Conservation (phyloP, 2,329 filamentous ascomycete genomes). For the Phaeosphaeria sp. region DNA sequence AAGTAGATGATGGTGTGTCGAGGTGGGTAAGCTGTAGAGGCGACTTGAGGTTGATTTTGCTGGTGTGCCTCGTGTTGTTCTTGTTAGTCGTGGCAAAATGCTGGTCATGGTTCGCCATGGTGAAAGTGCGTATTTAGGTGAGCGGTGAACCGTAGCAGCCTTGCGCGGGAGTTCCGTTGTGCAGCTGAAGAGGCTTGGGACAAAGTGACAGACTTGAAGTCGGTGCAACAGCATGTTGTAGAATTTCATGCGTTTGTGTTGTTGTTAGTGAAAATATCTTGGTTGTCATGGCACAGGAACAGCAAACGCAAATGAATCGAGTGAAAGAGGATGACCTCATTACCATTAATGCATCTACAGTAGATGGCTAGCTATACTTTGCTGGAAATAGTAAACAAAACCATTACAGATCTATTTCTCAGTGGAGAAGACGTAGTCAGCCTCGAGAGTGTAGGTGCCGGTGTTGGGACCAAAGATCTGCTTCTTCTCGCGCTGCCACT, state of each 20-base stretch:
- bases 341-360: slow-evolving; percentile 13
- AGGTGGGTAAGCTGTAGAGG: slow-evolving; percentile 2
- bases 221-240: too few species aligned
- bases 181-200: background rate
- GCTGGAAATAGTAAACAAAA: background rate
- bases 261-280: background rate
- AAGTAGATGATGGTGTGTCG: background rate
- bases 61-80: background rate
- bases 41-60: background rate
- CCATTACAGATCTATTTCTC: slow-evolving; percentile 9
- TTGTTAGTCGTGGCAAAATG: background rate
- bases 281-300: background rate
- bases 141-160: background rate
- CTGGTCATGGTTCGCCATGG: background rate
- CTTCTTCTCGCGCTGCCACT: slow-evolving; percentile 74
- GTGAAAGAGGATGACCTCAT: slow-evolving; percentile 2
- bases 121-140: background rate
- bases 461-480: slow-evolving; percentile 57
- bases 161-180: background rate
- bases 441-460: slow-evolving; percentile 53
- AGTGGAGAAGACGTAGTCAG: slow-evolving; percentile 53
- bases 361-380: slow-evolving; percentile 6
- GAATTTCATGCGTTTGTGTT: too few species aligned
- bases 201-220: too few species aligned
- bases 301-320: background rate